Percentiles rank a stretch among this genome's conserved stretches.
Conservation (phyloP, 2,329 filamentous ascomycete genomes). For the Ceratocystis papillata region DNA sequence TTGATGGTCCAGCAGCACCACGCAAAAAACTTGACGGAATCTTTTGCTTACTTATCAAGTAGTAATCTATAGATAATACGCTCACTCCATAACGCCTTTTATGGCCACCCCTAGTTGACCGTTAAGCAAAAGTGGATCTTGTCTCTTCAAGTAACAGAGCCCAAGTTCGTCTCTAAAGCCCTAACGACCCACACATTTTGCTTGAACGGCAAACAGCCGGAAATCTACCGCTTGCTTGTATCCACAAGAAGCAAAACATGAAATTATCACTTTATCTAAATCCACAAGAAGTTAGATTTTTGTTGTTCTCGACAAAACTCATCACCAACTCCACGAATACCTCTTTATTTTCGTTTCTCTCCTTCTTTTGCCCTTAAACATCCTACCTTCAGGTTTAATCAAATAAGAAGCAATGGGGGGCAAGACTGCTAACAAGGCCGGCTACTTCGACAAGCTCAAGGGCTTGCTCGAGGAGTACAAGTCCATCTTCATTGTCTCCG, state of each 20-base stretch:
- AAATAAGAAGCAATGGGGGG: conserved; percentile 96
- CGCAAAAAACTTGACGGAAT: conserved; percentile 1
- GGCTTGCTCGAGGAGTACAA: conserved; percentile 89
- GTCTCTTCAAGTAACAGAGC: conserved; percentile 23
- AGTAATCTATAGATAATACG: neutral
- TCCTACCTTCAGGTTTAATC: conserved; percentile 67
- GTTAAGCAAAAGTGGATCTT: conserved; percentile 14
- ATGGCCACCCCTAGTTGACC: neutral
- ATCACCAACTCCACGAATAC: conserved; percentile 29
- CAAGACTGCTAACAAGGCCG: conserved; percentile 88
- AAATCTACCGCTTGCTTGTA: conserved; percentile 6
- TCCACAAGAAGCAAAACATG: conserved; percentile 20
- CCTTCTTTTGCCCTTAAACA: conserved; percentile 71
- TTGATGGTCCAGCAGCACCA: neutral
- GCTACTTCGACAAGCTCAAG: conserved; percentile 99
- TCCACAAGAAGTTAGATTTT: conserved; percentile 17
- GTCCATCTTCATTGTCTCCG: conserved; percentile 92
- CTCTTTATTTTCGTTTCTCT: conserved; percentile 18
- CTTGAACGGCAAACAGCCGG: conserved; percentile 8
- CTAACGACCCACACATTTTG: conserved; percentile 29
- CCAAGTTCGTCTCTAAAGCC: conserved; percentile 31
- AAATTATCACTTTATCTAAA: neutral
- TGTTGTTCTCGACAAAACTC: conserved; percentile 26
- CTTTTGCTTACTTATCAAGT: neutral
- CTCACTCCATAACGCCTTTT: neutral